Conservation (phyloP, 441 rosid species). For the Erysimum pusillum region DNA sequence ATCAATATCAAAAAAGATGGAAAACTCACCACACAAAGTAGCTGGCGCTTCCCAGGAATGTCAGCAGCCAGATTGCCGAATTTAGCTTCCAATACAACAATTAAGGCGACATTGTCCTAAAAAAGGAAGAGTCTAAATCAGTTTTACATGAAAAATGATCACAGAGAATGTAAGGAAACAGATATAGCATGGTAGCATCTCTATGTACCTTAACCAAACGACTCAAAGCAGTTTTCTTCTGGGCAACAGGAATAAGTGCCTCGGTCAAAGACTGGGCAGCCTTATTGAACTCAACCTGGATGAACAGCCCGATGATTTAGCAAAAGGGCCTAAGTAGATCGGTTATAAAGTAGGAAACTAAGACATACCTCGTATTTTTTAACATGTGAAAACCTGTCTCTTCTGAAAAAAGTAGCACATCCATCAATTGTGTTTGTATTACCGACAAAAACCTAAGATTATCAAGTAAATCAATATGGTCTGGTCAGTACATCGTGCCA, state of each 20-base stretch:
- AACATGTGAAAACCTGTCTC: constrained; percentile 89
- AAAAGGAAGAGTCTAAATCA: constrained; percentile 33
- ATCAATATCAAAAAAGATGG: background rate
- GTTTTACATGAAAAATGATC: constrained; percentile 5
- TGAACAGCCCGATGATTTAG: constrained; percentile 17
- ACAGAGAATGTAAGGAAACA: constrained; percentile 2
- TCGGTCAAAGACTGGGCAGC: constrained; percentile 96
- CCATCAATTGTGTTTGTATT: constrained; percentile 72
- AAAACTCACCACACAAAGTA: constrained; percentile 81
- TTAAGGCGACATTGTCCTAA: constrained; percentile 88
- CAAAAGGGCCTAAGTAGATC: constrained; percentile 1
- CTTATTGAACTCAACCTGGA: constrained; percentile 90
- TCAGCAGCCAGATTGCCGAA: constrained; percentile 78
- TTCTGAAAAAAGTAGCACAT: constrained; percentile 89
- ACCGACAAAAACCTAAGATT: constrained; percentile 73
- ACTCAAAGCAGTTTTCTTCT: constrained; percentile 82
- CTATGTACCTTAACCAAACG: constrained; percentile 77
- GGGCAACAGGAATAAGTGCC: constrained; percentile 75
- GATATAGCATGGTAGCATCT: constrained; percentile 8
- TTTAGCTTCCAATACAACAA: constrained; percentile 85
- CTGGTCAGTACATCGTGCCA: constrained; percentile 25
- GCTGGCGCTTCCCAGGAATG: constrained; percentile 83
- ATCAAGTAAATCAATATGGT: constrained; percentile 25
- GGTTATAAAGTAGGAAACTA: background rate
- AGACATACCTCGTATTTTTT: constrained; percentile 84